These are phyloP conservation scores for Fusarium illudens DNA, from an alignment of 2,329 filamentous ascomycete species.

Conservation along the genomic window DNA sequence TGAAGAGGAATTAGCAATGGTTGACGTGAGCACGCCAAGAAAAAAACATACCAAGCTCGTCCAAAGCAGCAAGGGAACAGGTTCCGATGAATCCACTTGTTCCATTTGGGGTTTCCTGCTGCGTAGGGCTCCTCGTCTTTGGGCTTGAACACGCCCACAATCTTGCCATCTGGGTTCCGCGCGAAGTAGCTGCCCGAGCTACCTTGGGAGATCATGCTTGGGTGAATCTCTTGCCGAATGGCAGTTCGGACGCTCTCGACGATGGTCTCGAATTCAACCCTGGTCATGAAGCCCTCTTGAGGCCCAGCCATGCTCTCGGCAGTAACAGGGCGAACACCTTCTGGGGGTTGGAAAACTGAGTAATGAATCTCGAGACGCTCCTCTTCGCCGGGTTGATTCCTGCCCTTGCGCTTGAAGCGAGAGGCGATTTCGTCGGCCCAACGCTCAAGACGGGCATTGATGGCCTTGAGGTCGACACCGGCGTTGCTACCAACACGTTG, in stretches of 20 bases:
- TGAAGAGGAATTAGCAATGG: slow-evolving; percentile 42
- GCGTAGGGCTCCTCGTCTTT: slow-evolving; percentile 99
- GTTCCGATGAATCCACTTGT: slow-evolving; percentile 99
- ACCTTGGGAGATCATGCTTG: slow-evolving; percentile 94
- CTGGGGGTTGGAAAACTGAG: slow-evolving; percentile 93
- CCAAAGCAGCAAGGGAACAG: slow-evolving; percentile 98
- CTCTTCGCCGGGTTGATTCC: slow-evolving; percentile 76
- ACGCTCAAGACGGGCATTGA: slow-evolving; percentile 91
- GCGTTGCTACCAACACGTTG: slow-evolving; percentile 73
- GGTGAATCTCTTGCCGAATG: slow-evolving; percentile 90
- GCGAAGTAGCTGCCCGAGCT: slow-evolving; percentile 99
- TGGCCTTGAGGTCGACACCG: slow-evolving; percentile 96
- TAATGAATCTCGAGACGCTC: slow-evolving; percentile 95
- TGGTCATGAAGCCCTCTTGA: slow-evolving; percentile 74
- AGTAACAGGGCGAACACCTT: slow-evolving; percentile 83
- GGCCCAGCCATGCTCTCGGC: slow-evolving; percentile 74
- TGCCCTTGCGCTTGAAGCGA: slow-evolving; percentile 91
- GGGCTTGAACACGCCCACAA: slow-evolving; percentile 97
- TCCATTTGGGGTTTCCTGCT: slow-evolving; percentile 97
- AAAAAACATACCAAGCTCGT: slow-evolving; percentile 73
- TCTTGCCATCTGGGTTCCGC: slow-evolving; percentile 87
- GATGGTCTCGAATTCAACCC: slow-evolving; percentile 83
- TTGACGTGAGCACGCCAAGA: background rate
- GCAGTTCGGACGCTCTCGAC: slow-evolving; percentile 90
- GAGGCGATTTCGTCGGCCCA: slow-evolving; percentile 99